Evolutionary conservation across 75 land plant species (phyloP).

Genomic region (Isoetes taiwanensis): DNA sequence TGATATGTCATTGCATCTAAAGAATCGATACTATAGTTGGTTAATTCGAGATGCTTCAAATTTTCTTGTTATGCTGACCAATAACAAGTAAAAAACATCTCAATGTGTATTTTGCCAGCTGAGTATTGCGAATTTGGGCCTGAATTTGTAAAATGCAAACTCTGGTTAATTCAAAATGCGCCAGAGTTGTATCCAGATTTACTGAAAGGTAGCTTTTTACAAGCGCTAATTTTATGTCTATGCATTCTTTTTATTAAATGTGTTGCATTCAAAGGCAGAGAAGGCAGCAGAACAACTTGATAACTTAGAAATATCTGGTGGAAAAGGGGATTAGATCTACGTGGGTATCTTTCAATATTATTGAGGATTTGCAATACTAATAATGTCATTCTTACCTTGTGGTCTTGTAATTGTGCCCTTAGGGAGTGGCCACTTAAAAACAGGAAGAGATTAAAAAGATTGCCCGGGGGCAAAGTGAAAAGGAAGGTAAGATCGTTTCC

Average conservation of each 20-base stretch:
- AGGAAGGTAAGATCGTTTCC: conserved; percentile 49
- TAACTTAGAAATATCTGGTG: conserved; percentile 38
- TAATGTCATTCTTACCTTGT: too few species aligned
- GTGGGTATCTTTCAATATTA: too few species aligned
- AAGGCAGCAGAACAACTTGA: conserved; percentile 62
- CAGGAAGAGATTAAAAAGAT: conserved; percentile 88
- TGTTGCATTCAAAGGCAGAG: too few species aligned
- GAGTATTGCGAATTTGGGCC: conserved; percentile 97
- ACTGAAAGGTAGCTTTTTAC: conserved; percentile 36
- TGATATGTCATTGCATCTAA: too few species aligned
- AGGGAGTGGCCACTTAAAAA: too few species aligned
- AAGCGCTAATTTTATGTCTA: neutral
- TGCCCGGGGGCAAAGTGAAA: conserved; percentile 98
- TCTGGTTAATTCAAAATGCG: conserved; percentile 78
- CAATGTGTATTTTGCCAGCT: conserved; percentile 76
- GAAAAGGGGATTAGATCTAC: conserved; percentile 26
- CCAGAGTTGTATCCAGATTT: conserved; percentile 80
- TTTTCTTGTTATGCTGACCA: too few species aligned
- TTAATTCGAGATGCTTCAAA: too few species aligned
- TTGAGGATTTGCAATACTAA: too few species aligned
- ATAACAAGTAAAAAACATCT: too few species aligned
- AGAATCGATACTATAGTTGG: too few species aligned
- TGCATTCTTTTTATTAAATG: neutral
- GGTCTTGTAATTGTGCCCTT: too few species aligned
- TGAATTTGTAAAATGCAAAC: conserved; percentile 95